These are phyloP conservation scores for Eutrema japonicum DNA, from an alignment of 345 rosid species.

Conservation along the genomic window DNA sequence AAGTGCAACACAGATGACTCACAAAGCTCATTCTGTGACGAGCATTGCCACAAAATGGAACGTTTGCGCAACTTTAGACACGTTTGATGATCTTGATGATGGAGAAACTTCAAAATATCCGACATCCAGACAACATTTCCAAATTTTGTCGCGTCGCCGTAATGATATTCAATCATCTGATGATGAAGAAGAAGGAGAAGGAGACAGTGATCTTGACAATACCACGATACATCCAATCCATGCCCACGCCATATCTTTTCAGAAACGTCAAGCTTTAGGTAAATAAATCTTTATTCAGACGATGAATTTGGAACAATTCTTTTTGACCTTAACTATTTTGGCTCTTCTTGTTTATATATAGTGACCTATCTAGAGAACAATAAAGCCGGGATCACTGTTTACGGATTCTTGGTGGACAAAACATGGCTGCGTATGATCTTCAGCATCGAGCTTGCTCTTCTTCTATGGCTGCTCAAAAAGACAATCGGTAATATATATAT, in stretches of 20 bases:
- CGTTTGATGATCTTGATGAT: slow-evolving; percentile 57
- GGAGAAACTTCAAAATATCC: slow-evolving; percentile 60
- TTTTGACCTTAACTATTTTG: not conserved
- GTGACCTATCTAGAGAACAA: slow-evolving; percentile 87
- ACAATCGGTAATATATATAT: slow-evolving; percentile 51
- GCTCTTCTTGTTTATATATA: slow-evolving; percentile 33
- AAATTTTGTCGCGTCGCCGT: slow-evolving; percentile 41
- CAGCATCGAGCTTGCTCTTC: slow-evolving; percentile 74
- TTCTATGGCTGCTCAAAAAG: slow-evolving; percentile 90
- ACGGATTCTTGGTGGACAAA: slow-evolving; percentile 81
- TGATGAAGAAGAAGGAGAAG: slow-evolving; percentile 71
- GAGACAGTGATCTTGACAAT: slow-evolving; percentile 61
- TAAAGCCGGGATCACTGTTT: slow-evolving; percentile 81
- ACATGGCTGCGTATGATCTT: slow-evolving; percentile 81
- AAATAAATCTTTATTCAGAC: slow-evolving; percentile 15
- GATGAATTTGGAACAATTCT: not conserved
- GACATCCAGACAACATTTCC: slow-evolving; percentile 25
- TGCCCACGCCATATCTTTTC: slow-evolving; percentile 68
- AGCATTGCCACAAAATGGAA: slow-evolving; percentile 89
- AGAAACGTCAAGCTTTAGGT: slow-evolving; percentile 91
- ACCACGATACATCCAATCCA: slow-evolving; percentile 58
- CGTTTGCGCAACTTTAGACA: slow-evolving; percentile 71
- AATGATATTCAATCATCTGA: slow-evolving; percentile 48
- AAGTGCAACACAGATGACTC: slow-evolving; percentile 82
- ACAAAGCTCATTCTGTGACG: slow-evolving; percentile 73